Conservation (phyloP, 2,329 filamentous ascomycete species). For the Fusarium torreyae region DNA sequence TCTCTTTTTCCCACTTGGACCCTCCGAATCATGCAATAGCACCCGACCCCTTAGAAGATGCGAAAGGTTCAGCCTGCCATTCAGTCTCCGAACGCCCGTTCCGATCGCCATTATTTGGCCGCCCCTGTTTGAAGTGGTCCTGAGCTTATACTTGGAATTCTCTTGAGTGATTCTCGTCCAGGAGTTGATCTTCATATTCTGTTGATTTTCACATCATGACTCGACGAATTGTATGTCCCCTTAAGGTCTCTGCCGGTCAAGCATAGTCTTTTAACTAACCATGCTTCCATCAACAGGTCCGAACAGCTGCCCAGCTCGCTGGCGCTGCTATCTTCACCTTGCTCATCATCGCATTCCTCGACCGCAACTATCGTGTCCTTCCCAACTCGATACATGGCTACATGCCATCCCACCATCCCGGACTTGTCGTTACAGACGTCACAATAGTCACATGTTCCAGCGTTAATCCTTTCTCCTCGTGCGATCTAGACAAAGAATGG, state of each 20-base stretch:
- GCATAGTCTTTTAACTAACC: constrained; percentile 18
- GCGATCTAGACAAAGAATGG: constrained; percentile 83
- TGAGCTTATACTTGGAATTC: constrained; percentile 18
- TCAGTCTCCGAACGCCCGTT: constrained; percentile 44
- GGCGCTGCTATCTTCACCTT: constrained; percentile 76
- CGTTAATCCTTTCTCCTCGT: constrained; percentile 81
- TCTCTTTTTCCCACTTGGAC: constrained; percentile 1
- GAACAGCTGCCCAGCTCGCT: constrained; percentile 82
- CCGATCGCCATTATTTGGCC: constrained; percentile 29
- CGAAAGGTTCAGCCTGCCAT: constrained; percentile 44
- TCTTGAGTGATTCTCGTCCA: not conserved
- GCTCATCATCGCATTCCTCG: constrained; percentile 83
- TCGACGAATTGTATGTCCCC: constrained; percentile 56
- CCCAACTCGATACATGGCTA: constrained; percentile 89
- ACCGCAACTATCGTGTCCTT: constrained; percentile 89
- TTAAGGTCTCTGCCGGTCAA: not conserved
- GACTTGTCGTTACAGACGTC: constrained; percentile 88
- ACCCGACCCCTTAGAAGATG: constrained; percentile 47
- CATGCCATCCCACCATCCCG: constrained; percentile 87
- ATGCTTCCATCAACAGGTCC: constrained; percentile 60
- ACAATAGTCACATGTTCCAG: constrained; percentile 82
- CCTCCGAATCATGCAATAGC: constrained; percentile 49
- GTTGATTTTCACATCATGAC: constrained; percentile 51
- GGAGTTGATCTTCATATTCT: constrained; percentile 13
- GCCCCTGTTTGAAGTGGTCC: constrained; percentile 39